Percentiles rank a stretch among this genome's conserved stretches.
phyloP scores from a whole-genome alignment of 371 early-diverging fungal species.

The Cladochytrium tenue region DNA sequence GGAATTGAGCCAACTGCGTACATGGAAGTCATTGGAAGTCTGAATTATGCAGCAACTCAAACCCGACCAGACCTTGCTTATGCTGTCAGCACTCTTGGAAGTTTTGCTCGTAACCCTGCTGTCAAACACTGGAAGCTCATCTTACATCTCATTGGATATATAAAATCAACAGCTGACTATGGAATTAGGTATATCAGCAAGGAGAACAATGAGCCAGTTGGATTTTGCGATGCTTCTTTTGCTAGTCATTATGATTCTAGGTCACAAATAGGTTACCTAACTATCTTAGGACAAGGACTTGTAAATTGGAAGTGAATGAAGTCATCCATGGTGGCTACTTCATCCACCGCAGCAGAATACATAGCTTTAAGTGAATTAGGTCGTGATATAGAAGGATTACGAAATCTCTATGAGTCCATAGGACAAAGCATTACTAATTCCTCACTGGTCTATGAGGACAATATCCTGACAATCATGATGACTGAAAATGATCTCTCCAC shows the following conservation, averaged over 20 bases:
- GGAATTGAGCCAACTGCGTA: slow-evolving; percentile 5
- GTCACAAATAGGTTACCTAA: slow-evolving; percentile 19
- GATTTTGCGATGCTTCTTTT: slow-evolving; percentile 20
- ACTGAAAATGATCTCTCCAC: slow-evolving; percentile 10
- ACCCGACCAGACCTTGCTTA: slow-evolving; percentile 34
- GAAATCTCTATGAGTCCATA: slow-evolving; percentile 9
- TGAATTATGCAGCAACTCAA: slow-evolving; percentile 26
- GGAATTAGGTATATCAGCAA: slow-evolving; percentile 7
- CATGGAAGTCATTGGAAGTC: slow-evolving; percentile 26
- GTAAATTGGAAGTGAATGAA: slow-evolving; percentile 17
- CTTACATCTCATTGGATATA: slow-evolving; percentile 21
- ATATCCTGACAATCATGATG: slow-evolving; percentile 7
- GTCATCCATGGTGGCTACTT: slow-evolving; percentile 11
- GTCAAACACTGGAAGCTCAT: slow-evolving; percentile 23
- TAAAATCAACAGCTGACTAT: slow-evolving; percentile 2
- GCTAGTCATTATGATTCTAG: slow-evolving; percentile 1
- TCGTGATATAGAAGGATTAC: slow-evolving; percentile 11
- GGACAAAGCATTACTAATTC: neutral
- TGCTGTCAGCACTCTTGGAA: slow-evolving; percentile 22
- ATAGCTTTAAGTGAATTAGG: slow-evolving; percentile 21
- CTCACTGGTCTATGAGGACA: slow-evolving; percentile 17
- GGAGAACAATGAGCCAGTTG: neutral
- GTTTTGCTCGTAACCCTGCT: slow-evolving; percentile 21
- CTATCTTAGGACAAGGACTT: slow-evolving; percentile 3
- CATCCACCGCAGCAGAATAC: slow-evolving; percentile 21